Base-by-base conservation (phyloP, 805 yeast species). In the Komagataella kurtzmanii region DNA sequence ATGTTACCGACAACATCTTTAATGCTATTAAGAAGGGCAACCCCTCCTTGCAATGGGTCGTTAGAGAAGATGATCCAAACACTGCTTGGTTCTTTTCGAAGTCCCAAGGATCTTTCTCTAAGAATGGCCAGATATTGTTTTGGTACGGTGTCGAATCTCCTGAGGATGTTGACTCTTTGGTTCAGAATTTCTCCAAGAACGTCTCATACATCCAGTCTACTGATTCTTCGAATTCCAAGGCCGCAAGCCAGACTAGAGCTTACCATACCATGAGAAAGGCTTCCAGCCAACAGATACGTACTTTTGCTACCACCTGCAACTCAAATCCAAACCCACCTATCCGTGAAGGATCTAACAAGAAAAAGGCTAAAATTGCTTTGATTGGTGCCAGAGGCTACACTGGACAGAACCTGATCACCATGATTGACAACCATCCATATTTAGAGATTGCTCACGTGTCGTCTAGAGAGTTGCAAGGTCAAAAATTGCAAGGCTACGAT, bases 321-420 rank as follows among this genome's bases (percentile, higher is more conserved):
- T 62, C 72, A 47, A 82, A 81, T 65, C 86, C 88, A 50, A 82
- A 81, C 65, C 88, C 90, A 12, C 96, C 96, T 10, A 62, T 79
- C 47, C 73, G 76, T 50, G 73, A 75, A 51, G 91, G 88, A 44
- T 64, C 77, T 44, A 85, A 82, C 71, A 74, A 75, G 45, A 65
- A 74, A 46, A 75, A 75, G 55, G 75, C 95, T 19, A 80, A 80
- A 58, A 89, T 93, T 49, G 99, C 97, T 1, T 77, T 93, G 60
- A 91, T 93, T 64, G 99, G 99, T 59, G 99, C 99, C 46, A 84
- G 99, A 71, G 99, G 99, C 30, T 88, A 77, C 70, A 91, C 97
- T 17, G 99, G 99, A 43, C 96, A 87, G 70, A 91, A 91, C 61
- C 76, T 93, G 65, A 88, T 93, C 56, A 77, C 84, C 44, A 74